Evolutionary conservation across 441 rosid genomes (phyloP), one percentile per base, ranked within the genome.

Genomic region (Eugenia klotzschiana): DNA sequence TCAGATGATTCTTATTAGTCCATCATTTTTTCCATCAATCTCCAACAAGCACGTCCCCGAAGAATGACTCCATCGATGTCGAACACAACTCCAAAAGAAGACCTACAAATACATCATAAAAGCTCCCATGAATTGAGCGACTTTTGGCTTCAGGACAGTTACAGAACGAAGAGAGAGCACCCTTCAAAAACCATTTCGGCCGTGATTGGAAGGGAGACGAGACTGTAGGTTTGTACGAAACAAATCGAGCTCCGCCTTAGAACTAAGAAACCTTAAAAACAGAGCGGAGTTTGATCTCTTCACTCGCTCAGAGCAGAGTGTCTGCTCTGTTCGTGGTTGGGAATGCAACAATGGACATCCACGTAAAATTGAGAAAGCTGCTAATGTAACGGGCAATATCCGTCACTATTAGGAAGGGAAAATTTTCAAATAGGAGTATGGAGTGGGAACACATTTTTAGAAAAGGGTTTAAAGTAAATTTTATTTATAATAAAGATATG

Each of bases 31-130:
- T n/a, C n/a, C n/a, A n/a, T n/a, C n/a, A n/a, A n/a, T n/a, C n/a
- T n/a, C n/a, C n/a, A n/a, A n/a, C n/a, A n/a, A 64, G 84, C n/a
- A 37, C 82, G 79, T 20, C 92, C 92, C 12, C 87, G 89, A 43
- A 92, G 92, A 80, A 92, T 84, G 52, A 92, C 94, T 52, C 94
- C 93, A 22, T 92, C 92, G 8, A 92, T 84, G 51, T 91, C 94
- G 72, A 92, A 90, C 18, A 92, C 92, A 20, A 92, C 87, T 85
- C 93, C 92, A 23, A 91, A 89, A 79, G 91, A 87, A 27, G 84
- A 52, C 88, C 93, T 90, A 27, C 53, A 37, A 18, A 15, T 22
- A 69, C 77, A 10, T 25, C 15, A 1, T 0, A 25, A 69, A 33
- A 37, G 77, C 77, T 69, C 15, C 46, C 57, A 54, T 54, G 57